Evolutionary conservation across 225 moss, liverwort and hornwort species (phyloP).

Genomic region (Sphagnum contortum): DNA sequence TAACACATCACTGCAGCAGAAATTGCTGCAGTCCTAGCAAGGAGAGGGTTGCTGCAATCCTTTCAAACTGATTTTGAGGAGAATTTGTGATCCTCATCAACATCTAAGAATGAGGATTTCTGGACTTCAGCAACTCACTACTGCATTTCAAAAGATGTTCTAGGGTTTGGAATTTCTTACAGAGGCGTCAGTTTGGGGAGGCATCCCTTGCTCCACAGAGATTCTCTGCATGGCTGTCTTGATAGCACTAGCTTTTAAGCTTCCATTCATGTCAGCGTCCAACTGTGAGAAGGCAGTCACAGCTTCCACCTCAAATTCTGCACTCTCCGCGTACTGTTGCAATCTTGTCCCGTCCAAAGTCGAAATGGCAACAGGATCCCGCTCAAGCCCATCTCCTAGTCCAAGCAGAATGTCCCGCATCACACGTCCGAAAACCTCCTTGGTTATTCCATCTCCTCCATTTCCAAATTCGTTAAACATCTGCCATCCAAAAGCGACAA

Average conservation of each 20-base stretch:
- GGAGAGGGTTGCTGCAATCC: no score
- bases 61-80: no score
- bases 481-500: slow-evolving; percentile 19
- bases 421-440: slow-evolving; percentile 40
- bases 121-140: no score
- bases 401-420: slow-evolving; percentile 68
- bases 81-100: no score
- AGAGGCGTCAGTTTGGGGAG: slow-evolving; percentile 53
- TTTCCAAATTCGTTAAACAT: slow-evolving; percentile 56
- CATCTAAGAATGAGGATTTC: no score
- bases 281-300: slow-evolving; percentile 37
- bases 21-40: no score
- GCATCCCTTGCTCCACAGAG: slow-evolving; percentile 63
- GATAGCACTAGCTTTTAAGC: slow-evolving; percentile 29
- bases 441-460: slow-evolving; percentile 40
- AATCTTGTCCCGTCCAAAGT: slow-evolving; percentile 37
- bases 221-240: slow-evolving; percentile 30
- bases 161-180: slow-evolving; percentile 13
- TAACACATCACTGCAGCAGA: no score
- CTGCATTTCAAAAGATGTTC: no score
- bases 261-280: slow-evolving; percentile 26
- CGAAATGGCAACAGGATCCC: slow-evolving; percentile 58
- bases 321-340: slow-evolving; percentile 20
- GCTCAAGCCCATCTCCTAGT: slow-evolving; percentile 75
- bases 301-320: slow-evolving; percentile 43